Evolutionary conservation across 805 yeast species (phyloP), one percentile per base, ranked within the genome.

Genomic region (Candida oleophila): DNA sequence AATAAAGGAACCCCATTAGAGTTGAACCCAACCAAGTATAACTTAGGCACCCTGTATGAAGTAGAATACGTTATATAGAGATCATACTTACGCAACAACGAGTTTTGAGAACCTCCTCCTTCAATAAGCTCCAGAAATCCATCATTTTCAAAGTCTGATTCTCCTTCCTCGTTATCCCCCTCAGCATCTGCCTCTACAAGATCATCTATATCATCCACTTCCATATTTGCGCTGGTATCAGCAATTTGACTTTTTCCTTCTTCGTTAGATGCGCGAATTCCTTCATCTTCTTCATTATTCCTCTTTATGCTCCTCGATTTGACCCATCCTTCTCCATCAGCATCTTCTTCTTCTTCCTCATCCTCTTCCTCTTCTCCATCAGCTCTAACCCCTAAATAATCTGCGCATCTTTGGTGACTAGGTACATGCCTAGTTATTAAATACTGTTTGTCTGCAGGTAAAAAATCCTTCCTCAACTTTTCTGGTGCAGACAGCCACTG

Each of bases 1-100:
- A 87, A 73, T 35, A 94, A 70, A 2, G 98, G 99, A 14, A 83
- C 76, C 0, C 99, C 98, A 50, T 86, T 81, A 9, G 83, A 74
- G 59, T 82, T 83, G 69, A 82, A 94, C 0, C 99, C 99, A 12
- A 89, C 89, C 37, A 94, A 69, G 60, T 90, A 94, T 78, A 95
- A 76, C 70, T 94, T 90, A 22, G 99, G 99, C 3, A 94, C 99
- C 38, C 98, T 77, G 62, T 94, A 94, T 1, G 96, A 87, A 0
- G 99, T 92, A 9, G 96, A 89, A 65, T 94, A 94, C 2, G 95
- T 81, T 56, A 94, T 90, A 71, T 86, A 94, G 42, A 94, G 70
- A 66, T 94, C 97, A 64, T 92, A 94, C 51, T 82, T 81, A 53
- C 97, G 73, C 60, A 78, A 77, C 22, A 68, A 68, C 21, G 71